Percentiles rank a stretch among this genome's conserved stretches.
Conservation (phyloP, 352 stramenopile species). For the Globisporangium parvum region DNA sequence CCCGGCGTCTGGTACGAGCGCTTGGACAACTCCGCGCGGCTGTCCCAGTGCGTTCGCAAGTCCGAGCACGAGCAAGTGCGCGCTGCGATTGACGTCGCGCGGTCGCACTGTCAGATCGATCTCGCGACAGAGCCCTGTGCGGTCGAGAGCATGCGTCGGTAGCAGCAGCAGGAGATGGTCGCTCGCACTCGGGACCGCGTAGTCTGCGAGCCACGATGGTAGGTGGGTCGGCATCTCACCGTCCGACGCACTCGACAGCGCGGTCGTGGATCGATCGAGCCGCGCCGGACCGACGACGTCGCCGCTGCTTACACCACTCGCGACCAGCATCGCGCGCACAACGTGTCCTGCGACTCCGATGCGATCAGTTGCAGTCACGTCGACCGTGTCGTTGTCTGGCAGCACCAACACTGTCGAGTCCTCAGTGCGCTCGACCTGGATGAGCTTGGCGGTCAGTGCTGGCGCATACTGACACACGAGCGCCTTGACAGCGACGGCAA, state of each 20-base stretch:
- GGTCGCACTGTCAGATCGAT: conserved; percentile 11
- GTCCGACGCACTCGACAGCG: no score
- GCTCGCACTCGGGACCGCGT: conserved; percentile 11
- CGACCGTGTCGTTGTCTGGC: conserved; percentile 5
- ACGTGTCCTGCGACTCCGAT: conserved; percentile 11
- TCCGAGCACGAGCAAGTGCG: conserved; percentile 15
- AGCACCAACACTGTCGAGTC: conserved; percentile 7
- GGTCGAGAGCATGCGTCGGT: conserved; percentile 4
- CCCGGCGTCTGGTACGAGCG: conserved; percentile 3
- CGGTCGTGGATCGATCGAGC: no score
- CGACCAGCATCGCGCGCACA: conserved; percentile 3
- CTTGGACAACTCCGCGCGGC: conserved; percentile 15
- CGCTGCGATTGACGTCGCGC: not conserved
- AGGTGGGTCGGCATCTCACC: not conserved
- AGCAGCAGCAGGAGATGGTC: conserved; percentile 15
- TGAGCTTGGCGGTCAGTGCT: conserved; percentile 19
- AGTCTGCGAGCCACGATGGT: not conserved
- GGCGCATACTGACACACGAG: conserved; percentile 34
- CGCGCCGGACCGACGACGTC: no score
- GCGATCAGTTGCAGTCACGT: not conserved
- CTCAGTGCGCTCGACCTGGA: conserved; percentile 20
- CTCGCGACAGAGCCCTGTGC: conserved; percentile 3
- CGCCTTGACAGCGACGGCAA: conserved; percentile 38
- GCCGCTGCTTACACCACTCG: not conserved
- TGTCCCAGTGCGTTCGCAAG: conserved; percentile 5